Percentiles rank a stretch among this genome's conserved stretches.
Evolutionary conservation across 2,329 filamentous ascomycete species (phyloP).

Genomic region (Phyllosticta citriasiana): DNA sequence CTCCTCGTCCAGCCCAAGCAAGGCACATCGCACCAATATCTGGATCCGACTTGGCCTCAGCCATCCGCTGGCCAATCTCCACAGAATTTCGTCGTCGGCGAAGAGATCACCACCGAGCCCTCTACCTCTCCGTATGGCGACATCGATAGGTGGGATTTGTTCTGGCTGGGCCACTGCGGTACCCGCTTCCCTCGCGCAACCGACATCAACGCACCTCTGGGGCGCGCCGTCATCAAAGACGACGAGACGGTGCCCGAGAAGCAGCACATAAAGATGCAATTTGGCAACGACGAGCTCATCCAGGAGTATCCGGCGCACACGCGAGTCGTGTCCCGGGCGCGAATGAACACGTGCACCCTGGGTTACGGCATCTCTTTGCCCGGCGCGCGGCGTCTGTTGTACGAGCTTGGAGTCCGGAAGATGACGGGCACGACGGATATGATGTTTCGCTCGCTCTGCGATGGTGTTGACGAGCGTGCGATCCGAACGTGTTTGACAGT

Average conservation of each 20-base stretch:
- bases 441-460: constrained; percentile 22
- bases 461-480: constrained; percentile 14
- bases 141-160: constrained; percentile 26
- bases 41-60: constrained; percentile 13
- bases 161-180: constrained; percentile 28
- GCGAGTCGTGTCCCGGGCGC: constrained; percentile 11
- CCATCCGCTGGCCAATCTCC: constrained; percentile 3
- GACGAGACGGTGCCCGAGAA: constrained; percentile 17
- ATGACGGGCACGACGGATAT: constrained; percentile 23
- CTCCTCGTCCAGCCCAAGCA: constrained; percentile 11
- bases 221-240: constrained; percentile 15
- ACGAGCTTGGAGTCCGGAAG: constrained; percentile 18
- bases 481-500: constrained; percentile 19
- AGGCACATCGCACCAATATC: not conserved
- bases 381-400: constrained; percentile 19
- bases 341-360: constrained; percentile 8
- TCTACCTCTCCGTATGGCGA: constrained; percentile 22
- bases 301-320: constrained; percentile 12
- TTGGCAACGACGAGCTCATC: constrained; percentile 9
- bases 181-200: constrained; percentile 12
- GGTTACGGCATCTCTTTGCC: constrained; percentile 13
- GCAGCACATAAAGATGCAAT: constrained; percentile 16
- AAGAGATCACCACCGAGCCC: constrained; percentile 8
- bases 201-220: constrained; percentile 12
- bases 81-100: constrained; percentile 9